Evolutionary conservation across 1,139 yeast species (phyloP).

Genomic region (Geotrichum bryndzae): DNA sequence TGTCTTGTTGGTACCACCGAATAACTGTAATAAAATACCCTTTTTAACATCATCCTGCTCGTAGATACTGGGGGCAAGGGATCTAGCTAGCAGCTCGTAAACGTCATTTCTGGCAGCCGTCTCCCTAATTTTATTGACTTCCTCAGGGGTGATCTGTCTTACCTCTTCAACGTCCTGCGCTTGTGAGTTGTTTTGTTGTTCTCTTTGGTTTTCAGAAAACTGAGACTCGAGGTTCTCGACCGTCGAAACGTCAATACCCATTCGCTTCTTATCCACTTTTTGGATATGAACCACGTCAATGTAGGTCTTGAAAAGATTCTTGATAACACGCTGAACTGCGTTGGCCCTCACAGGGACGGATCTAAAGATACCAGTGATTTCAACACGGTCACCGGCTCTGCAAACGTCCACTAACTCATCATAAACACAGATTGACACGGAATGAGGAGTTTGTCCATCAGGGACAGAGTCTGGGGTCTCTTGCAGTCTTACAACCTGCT

Average conservation of each 20-base stretch:
- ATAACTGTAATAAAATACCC: slow-evolving; percentile 83
- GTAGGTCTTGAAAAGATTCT: slow-evolving; percentile 82
- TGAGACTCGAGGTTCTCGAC: slow-evolving; percentile 25
- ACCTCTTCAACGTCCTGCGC: slow-evolving; percentile 63
- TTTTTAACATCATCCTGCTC: slow-evolving; percentile 96
- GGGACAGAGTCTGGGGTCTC: slow-evolving; percentile 98
- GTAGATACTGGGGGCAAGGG: slow-evolving; percentile 91
- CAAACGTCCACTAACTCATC: slow-evolving; percentile 93
- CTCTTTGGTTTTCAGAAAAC: slow-evolving; percentile 33
- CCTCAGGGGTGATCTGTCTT: slow-evolving; percentile 62
- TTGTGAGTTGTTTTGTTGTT: slow-evolving; percentile 34
- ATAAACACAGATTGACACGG: slow-evolving; percentile 87
- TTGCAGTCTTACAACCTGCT: slow-evolving; percentile 87
- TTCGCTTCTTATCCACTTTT: slow-evolving; percentile 73
- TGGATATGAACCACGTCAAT: slow-evolving; percentile 90
- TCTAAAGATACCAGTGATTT: slow-evolving; percentile 91
- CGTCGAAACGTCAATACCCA: slow-evolving; percentile 77
- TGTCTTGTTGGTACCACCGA: slow-evolving; percentile 91
- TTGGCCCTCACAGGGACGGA: slow-evolving; percentile 88
- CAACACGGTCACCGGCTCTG: slow-evolving; percentile 95
- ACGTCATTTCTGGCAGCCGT: slow-evolving; percentile 66
- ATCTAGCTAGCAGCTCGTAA: slow-evolving; percentile 82
- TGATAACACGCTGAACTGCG: slow-evolving; percentile 76
- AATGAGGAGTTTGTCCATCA: slow-evolving; percentile 98
- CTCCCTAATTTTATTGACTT: slow-evolving; percentile 55